Conservation (phyloP, 2,329 filamentous ascomycete genomes). For the Herpotrichia juniperi region DNA sequence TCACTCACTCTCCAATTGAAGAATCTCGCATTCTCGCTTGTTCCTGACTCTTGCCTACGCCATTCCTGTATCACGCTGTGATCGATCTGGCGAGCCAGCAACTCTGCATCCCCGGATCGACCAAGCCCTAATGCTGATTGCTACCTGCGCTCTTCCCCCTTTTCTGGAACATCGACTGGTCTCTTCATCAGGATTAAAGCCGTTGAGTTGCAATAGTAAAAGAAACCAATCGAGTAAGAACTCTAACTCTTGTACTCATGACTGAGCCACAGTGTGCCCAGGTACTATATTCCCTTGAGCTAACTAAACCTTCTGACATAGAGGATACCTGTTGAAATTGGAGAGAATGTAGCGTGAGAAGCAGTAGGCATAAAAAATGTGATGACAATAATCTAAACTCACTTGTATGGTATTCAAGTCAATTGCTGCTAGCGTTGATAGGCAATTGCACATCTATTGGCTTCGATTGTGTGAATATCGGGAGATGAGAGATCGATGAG, state of each 20-base stretch:
- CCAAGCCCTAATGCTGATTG: too few relatives aligned
- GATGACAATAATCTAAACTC: not conserved
- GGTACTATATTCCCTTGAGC: not conserved
- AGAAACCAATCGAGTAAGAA: too few relatives aligned
- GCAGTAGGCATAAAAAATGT: not conserved
- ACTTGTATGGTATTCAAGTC: constrained; percentile 1
- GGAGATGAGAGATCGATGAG: too few relatives aligned
- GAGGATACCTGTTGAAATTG: not conserved
- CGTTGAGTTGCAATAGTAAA: too few relatives aligned
- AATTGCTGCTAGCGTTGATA: too few relatives aligned
- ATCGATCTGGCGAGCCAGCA: not conserved
- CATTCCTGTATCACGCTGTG: not conserved
- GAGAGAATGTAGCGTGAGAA: not conserved
- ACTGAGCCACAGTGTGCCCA: not conserved
- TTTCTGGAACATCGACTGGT: not conserved
- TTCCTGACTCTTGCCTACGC: not conserved
- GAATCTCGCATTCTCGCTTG: not conserved
- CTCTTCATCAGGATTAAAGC: too few relatives aligned
- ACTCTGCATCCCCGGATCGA: not conserved
- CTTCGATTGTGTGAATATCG: too few relatives aligned
- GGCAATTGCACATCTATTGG: too few relatives aligned
- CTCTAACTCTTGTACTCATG: not conserved
- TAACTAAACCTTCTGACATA: not conserved
- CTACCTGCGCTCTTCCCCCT: not conserved
- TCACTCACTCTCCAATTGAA: not conserved